Percentiles rank a stretch among this genome's conserved stretches.
Evolutionary conservation across 1,284 basidiomycete genomes (phyloP).

Genomic region (Pyrrhoderma noxium): DNA sequence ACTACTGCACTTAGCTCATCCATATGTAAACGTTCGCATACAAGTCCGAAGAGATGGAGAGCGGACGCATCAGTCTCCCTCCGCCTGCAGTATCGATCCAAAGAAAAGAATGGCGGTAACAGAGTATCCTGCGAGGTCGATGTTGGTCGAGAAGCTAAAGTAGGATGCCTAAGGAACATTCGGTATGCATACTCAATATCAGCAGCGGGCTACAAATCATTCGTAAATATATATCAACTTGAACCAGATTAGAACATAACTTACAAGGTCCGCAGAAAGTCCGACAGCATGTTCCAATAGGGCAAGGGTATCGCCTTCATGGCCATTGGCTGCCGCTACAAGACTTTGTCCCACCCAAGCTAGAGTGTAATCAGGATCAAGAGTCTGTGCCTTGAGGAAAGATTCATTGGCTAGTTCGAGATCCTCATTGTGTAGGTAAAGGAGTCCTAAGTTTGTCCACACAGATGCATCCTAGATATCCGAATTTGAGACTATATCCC

Average conservation of each 20-base stretch:
- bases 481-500: too few species aligned
- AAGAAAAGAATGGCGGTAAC: slow-evolving; percentile 73
- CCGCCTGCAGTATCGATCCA: slow-evolving; percentile 70
- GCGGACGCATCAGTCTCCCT: slow-evolving; percentile 68
- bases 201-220: slow-evolving; percentile 58
- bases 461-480: slow-evolving; percentile 58
- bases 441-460: slow-evolving; percentile 88
- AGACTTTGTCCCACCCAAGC: slow-evolving; percentile 96
- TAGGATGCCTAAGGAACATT: slow-evolving; percentile 44
- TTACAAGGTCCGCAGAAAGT: slow-evolving; percentile 62
- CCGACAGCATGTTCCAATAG: slow-evolving; percentile 81
- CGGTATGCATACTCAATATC: slow-evolving; percentile 75
- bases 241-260: slow-evolving; percentile 25
- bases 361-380: slow-evolving; percentile 84
- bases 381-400: slow-evolving; percentile 81
- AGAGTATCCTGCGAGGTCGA: slow-evolving; percentile 37
- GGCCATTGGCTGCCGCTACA: slow-evolving; percentile 64
- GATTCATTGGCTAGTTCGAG: slow-evolving; percentile 80
- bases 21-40: slow-evolving; percentile 82
- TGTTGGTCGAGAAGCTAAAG: slow-evolving; percentile 21
- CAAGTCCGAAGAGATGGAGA: slow-evolving; percentile 78
- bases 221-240: slow-evolving; percentile 7
- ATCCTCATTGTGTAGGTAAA: slow-evolving; percentile 84
- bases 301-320: slow-evolving; percentile 55
- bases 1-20: slow-evolving; percentile 52